Evolutionary conservation across 2,329 filamentous ascomycete genomes (phyloP).

Genomic region (Fusarium dimerum): DNA sequence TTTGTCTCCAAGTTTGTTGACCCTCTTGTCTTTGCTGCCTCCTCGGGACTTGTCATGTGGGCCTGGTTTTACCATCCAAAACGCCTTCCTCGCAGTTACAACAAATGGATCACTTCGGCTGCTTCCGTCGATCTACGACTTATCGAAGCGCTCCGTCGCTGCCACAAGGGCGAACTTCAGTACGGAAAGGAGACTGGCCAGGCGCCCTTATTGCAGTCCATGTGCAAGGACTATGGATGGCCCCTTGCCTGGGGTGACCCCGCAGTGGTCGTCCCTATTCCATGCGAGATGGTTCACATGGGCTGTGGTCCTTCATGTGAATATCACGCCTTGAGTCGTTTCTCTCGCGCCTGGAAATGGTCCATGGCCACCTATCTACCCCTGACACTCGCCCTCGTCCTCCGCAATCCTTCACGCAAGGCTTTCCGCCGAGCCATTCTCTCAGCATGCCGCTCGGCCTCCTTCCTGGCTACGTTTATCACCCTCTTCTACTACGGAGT

Average conservation of each 20-base stretch:
- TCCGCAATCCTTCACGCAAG: conserved; percentile 47
- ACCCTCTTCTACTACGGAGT: conserved; percentile 82
- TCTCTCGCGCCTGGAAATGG: conserved; percentile 70
- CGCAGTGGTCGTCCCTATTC: conserved; percentile 67
- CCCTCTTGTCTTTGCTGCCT: conserved; percentile 69
- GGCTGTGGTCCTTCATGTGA: conserved; percentile 74
- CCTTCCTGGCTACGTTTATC: conserved; percentile 78
- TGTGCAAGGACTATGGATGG: conserved; percentile 72
- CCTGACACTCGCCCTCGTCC: conserved; percentile 66
- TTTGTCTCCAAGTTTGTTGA: conserved; percentile 51
- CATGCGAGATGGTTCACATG: conserved; percentile 85
- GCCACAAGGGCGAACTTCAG: conserved; percentile 60
- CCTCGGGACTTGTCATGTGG: conserved; percentile 81
- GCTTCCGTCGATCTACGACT: conserved; percentile 75
- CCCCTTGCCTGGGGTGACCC: conserved; percentile 76
- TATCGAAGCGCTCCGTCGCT: conserved; percentile 71
- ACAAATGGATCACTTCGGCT: conserved; percentile 78
- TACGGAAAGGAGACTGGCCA: conserved; percentile 77
- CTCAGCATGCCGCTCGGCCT: conserved; percentile 69
- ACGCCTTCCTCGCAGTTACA: conserved; percentile 71
- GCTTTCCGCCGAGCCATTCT: conserved; percentile 54
- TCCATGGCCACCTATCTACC: conserved; percentile 77
- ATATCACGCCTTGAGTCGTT: conserved; percentile 68
- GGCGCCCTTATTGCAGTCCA: conserved; percentile 64
- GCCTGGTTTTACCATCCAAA: conserved; percentile 79